phyloP scores from a whole-genome alignment of 2,329 filamentous ascomycete genomes.

The Sporothrix brunneoviolacea region DNA sequence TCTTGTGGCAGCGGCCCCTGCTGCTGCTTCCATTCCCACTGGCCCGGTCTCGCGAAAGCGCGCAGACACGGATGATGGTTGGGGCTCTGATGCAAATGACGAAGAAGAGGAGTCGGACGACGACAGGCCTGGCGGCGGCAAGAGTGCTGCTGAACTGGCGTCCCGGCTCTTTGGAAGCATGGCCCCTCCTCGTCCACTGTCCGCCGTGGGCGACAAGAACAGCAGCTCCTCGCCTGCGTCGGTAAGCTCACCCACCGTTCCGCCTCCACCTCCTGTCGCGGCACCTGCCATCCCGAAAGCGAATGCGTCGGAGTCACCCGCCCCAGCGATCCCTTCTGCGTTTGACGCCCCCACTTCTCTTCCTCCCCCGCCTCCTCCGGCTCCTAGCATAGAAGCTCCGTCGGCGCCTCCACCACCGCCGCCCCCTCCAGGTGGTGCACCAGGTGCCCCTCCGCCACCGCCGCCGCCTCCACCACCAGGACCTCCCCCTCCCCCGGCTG shows the following conservation, averaged over 20 bases:
- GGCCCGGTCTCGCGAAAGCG: conserved; percentile 47
- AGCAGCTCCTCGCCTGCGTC: conserved; percentile 30
- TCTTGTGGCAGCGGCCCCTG: conserved; percentile 36
- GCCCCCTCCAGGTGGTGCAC: conserved; percentile 29
- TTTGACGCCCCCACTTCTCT: conserved; percentile 17
- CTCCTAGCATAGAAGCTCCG: conserved; percentile 27
- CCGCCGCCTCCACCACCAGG: conserved; percentile 36
- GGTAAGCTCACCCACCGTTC: conserved; percentile 33
- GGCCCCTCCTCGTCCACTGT: conserved; percentile 84
- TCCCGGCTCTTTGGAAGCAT: conserved; percentile 96
- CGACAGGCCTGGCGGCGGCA: conserved; percentile 70
- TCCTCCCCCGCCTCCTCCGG: conserved; percentile 14
- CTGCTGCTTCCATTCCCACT: conserved; percentile 41
- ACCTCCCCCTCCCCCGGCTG: conserved; percentile 32
- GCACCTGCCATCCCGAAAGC: conserved; percentile 19
- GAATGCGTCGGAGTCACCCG: conserved; percentile 27
- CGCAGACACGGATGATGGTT: conserved; percentile 60
- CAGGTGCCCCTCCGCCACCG: conserved; percentile 29
- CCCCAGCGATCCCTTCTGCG: conserved; percentile 21
- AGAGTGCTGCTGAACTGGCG: conserved; percentile 83
- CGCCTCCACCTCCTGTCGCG: conserved; percentile 30
- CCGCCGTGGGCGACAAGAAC: conserved; percentile 68
- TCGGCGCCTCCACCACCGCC: conserved; percentile 33
- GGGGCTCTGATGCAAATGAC: conserved; percentile 68
- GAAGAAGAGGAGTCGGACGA: conserved; percentile 62